Evolutionary conservation across 768 basidiomycete species (phyloP), one percentile per base, ranked within the genome.

Genomic region (Auriscalpium orientale): DNA sequence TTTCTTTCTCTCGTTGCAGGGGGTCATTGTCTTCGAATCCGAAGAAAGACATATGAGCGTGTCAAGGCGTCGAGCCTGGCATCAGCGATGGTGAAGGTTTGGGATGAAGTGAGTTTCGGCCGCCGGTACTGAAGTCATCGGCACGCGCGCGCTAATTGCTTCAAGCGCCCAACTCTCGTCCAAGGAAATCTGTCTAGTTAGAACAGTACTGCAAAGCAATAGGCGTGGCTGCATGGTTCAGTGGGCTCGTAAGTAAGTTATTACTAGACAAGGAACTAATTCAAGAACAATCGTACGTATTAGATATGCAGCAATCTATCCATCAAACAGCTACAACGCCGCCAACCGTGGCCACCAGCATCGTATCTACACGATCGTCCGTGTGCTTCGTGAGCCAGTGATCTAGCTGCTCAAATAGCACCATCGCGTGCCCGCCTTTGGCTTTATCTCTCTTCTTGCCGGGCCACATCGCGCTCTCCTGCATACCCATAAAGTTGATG

Each of bases 401-500:
- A 68, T 95, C 91, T 36, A 97, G 73, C 51, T 77, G 71, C 61
- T 85, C 78, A 62, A 98, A 91, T 54, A 95, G 66, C 57, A 68
- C 67, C 83, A 95, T 89, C 33, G 87, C 79, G 2, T 81, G 66
- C 67, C 76, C 68, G 71, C 80, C 71, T 70, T 76, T 67, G 68
- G 68, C 69, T 71, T 83, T 69, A 73, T 62, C 65, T 1, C 64
- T 64, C 62, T 67, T 68, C 63, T 72, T 89, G 2, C 74, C 91
- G 0, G 91, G 90, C 87, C 88, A 94, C 79, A 93, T 88, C 44
- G 81, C 84, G 57, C 79, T 84, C 75, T 91, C 86, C 69, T 90
- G 84, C 38, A 97, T 76, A 1, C 91, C 91, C 11, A 89, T 77
- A 65, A 86, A 97, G 67, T 92, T 83, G 40, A 97, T 68, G 28